Evolutionary conservation across 257 asterid genomes (phyloP).

Genomic region (Verbena officinalis): DNA sequence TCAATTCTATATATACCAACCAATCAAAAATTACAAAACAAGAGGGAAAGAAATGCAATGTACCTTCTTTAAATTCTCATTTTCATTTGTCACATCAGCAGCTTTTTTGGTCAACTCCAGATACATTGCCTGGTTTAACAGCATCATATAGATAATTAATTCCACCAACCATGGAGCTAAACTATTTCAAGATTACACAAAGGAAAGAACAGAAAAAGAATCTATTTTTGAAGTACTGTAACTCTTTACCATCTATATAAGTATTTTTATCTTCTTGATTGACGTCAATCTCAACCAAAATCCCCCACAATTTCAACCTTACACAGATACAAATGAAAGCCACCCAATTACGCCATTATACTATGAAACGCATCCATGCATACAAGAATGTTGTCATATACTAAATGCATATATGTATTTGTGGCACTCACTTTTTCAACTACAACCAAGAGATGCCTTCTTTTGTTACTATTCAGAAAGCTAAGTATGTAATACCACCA

Average conservation of each 20-base stretch:
- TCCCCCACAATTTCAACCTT: too few species aligned
- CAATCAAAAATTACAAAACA: not conserved
- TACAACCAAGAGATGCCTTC: not conserved
- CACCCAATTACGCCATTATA: too few species aligned
- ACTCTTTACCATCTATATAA: too few species aligned
- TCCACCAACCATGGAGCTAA: not conserved
- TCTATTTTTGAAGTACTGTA: too few species aligned
- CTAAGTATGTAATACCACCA: too few species aligned
- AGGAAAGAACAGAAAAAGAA: too few species aligned
- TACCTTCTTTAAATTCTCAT: constrained; percentile 60
- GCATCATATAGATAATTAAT: not conserved
- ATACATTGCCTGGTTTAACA: constrained; percentile 49
- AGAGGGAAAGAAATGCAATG: not conserved
- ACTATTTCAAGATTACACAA: not conserved
- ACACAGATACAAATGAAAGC: too few species aligned
- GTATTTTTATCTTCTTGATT: too few species aligned
- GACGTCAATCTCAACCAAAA: too few species aligned
- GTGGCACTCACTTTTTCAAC: not conserved
- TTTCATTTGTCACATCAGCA: constrained; percentile 48
- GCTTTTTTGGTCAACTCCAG: constrained; percentile 53
- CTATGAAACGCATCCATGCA: too few species aligned
- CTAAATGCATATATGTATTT: too few species aligned
- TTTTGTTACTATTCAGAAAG: not conserved
- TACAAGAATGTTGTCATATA: too few species aligned
- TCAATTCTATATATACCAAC: not conserved